phyloP scores from a whole-genome alignment of 2,329 filamentous ascomycete genomes.

The Paecilomyces niveus region DNA sequence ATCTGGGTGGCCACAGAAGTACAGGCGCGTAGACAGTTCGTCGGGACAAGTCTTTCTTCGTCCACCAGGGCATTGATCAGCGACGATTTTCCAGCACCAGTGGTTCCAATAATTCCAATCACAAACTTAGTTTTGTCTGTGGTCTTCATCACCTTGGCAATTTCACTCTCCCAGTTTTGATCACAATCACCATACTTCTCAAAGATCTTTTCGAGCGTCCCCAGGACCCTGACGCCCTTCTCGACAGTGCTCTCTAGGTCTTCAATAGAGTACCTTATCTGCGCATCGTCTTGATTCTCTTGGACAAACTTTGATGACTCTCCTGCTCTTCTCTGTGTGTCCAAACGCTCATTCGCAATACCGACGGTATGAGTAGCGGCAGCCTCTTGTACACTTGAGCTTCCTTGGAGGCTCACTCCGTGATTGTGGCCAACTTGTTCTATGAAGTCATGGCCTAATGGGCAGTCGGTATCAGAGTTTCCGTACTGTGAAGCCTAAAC shows the following conservation, averaged over 20 bases:
- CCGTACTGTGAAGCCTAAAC: background rate
- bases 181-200: background rate
- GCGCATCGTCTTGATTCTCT: background rate
- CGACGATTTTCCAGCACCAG: background rate
- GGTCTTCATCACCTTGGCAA: background rate
- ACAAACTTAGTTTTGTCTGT: slow-evolving; percentile 17
- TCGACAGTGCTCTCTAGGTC: background rate
- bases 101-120: slow-evolving; percentile 51
- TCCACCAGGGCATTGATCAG: background rate
- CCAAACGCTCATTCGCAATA: no score
- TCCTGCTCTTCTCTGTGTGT: no score
- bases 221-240: background rate
- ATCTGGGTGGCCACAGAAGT: background rate
- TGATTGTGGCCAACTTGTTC: background rate
- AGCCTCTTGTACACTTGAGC: background rate
- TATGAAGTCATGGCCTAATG: background rate
- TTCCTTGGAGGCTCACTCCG: background rate
- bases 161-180: background rate
- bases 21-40: background rate
- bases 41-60: background rate
- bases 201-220: background rate
- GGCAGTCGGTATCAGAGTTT: background rate
- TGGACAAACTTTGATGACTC: background rate
- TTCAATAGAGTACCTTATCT: background rate
- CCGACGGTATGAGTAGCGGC: no score